These are phyloP conservation scores for Nicotiana otophora DNA, from an alignment of 257 asterid species.

Conservation along the genomic window DNA sequence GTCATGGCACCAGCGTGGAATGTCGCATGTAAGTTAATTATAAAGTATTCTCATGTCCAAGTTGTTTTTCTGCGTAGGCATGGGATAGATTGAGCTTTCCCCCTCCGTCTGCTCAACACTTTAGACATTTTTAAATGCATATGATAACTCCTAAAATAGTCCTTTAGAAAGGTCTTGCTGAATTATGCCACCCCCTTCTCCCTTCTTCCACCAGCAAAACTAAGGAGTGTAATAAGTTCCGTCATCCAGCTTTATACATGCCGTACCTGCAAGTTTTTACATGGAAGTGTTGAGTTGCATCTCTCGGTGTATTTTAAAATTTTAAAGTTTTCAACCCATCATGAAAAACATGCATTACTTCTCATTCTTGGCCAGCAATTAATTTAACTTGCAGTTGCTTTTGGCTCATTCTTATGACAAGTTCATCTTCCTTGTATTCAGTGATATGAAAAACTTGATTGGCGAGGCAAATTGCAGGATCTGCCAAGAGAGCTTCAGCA, in stretches of 20 bases:
- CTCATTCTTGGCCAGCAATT: background rate
- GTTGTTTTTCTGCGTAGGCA: background rate
- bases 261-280: background rate
- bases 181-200: background rate
- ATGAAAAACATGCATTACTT: background rate
- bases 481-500: conserved; percentile 93
- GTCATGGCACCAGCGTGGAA: conserved; percentile 18
- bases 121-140: background rate
- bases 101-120: background rate
- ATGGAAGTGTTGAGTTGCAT: background rate
- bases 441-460: conserved; percentile 83
- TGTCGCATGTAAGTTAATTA: conserved; percentile 14
- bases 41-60: background rate
- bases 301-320: background rate
- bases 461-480: conserved; percentile 79
- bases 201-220: background rate
- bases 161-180: background rate
- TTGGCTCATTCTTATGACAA: background rate
- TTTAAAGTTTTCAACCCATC: background rate
- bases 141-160: background rate
- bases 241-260: background rate
- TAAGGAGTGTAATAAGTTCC: background rate
- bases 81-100: background rate
- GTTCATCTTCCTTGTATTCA: conserved; percentile 20
- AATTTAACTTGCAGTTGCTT: background rate